Evolutionary conservation across 2,329 filamentous ascomycete species (phyloP), one percentile per base, ranked within the genome.

Genomic region (Epichloe hybrida): DNA sequence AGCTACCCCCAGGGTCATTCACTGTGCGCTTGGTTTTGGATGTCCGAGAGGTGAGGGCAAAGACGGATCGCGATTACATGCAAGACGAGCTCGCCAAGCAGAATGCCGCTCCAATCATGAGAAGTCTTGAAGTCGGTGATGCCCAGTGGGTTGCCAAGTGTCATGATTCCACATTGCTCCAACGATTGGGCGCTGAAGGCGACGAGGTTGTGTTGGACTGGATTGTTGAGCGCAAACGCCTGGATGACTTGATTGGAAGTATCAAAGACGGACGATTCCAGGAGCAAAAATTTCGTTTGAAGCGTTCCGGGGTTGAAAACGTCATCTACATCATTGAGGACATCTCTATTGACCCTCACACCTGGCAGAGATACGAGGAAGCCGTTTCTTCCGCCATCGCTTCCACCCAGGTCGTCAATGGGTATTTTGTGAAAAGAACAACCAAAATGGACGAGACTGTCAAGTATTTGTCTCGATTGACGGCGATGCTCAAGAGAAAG

Each of bases 221-320:
- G 74, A 86, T 93, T 43, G 77, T 89, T 1, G 87, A 93, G 66
- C 76, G 87, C 54, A 93, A 93, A 62, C 75, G 87, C 8, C 74
- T 90, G 0, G 86, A 91, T 60, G 87, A 93, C 62, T 69, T 93
- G 45, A 75, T 91, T n/a, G 71, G 76, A 48, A 89, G 84, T 54
- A 88, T 93, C 67, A 88, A 86, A 64, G 87, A 91, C 55, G 85
- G 86, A 1, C 80, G 87, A 2, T 91, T 89, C 58, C 83, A 84
- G 57, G 87, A 93, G 63, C 87, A 93, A 62, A 91, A 93, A 62
- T 91, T 89, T 61, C 82, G 87, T 1, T 73, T 91, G 11, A 76
- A 77, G 50, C 80, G 80, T 48, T 86, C 80, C 0, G 86, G 86
- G 0, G 72, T 88, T n/a, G 79, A 78, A 52, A 85, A 89, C 58